phyloP scores from a whole-genome alignment of 495 filamentous ascomycete species.

The Penicillium argentinense region DNA sequence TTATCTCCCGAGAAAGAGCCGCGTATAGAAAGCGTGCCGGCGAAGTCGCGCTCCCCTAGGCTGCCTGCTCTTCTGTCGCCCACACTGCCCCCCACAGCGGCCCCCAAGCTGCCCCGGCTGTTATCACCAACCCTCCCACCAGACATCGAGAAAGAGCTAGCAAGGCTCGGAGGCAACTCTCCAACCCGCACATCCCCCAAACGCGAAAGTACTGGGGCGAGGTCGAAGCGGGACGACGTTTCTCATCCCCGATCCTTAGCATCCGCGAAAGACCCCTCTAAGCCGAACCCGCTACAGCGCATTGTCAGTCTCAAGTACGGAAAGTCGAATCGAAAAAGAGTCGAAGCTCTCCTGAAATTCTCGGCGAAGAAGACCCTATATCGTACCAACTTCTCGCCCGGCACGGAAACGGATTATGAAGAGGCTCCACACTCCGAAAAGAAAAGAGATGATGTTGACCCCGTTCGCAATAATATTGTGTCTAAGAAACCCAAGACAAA shows the following conservation, averaged over 20 bases:
- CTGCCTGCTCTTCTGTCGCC: slow-evolving; percentile 43
- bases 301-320: slow-evolving; percentile 44
- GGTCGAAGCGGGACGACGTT: slow-evolving; percentile 11
- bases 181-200: slow-evolving; percentile 16
- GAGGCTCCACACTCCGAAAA: slow-evolving; percentile 21
- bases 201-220: slow-evolving; percentile 7
- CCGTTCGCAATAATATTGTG: slow-evolving; percentile 1
- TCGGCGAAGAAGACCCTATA: slow-evolving; percentile 39
- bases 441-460: slow-evolving; percentile 6
- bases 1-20: slow-evolving; percentile 29
- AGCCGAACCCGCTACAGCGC: slow-evolving; percentile 7
- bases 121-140: slow-evolving; percentile 41
- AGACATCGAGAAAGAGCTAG: slow-evolving; percentile 49
- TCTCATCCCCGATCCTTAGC: slow-evolving; percentile 3
- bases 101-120: slow-evolving; percentile 13
- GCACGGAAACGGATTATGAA: slow-evolving; percentile 22
- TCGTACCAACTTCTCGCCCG: slow-evolving; percentile 26
- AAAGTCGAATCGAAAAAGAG: slow-evolving; percentile 38
- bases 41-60: slow-evolving; percentile 26
- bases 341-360: slow-evolving; percentile 47
- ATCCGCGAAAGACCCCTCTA: slow-evolving; percentile 10
- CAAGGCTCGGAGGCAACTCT: slow-evolving; percentile 29
- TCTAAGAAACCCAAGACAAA: slow-evolving; percentile 20
- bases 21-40: slow-evolving; percentile 16
- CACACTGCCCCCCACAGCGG: slow-evolving; percentile 37